These are phyloP conservation scores for Xylaria hypoxylon DNA, from an alignment of 2,329 filamentous ascomycete genomes.

Conservation along the genomic window DNA sequence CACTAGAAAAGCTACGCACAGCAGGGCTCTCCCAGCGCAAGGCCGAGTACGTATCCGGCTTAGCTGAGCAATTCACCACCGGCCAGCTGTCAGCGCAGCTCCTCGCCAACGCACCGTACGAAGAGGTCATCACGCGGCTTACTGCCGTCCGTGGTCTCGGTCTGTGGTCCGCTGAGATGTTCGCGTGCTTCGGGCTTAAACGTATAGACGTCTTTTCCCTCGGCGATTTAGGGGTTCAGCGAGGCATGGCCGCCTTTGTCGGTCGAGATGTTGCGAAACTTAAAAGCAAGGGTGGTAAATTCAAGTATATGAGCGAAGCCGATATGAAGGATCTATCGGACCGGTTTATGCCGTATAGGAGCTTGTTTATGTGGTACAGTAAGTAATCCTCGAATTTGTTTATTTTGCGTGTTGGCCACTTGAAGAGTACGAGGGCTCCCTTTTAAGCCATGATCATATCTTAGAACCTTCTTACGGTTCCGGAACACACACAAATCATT, in stretches of 20 bases:
- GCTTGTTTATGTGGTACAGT: conserved; percentile 95
- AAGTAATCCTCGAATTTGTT: neutral
- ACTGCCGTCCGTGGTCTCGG: conserved; percentile 89
- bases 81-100: conserved; percentile 82
- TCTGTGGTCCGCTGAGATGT: conserved; percentile 96
- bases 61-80: conserved; percentile 81
- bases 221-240: conserved; percentile 92
- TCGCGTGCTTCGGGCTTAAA: conserved; percentile 95
- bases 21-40: conserved; percentile 94
- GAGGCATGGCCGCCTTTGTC: conserved; percentile 89
- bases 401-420: neutral
- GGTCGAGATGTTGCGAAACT: conserved; percentile 87
- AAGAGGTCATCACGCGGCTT: conserved; percentile 84
- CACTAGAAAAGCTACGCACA: conserved; percentile 77
- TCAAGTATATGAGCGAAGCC: conserved; percentile 96
- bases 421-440: neutral
- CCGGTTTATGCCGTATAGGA: conserved; percentile 87
- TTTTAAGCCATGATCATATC: neutral
- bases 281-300: conserved; percentile 85
- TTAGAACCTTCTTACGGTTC: neutral
- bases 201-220: conserved; percentile 92
- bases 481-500: neutral
- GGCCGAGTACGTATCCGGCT: conserved; percentile 90
- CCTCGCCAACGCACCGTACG: conserved; percentile 83
- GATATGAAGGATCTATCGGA: conserved; percentile 89